Evolutionary conservation across 1,284 basidiomycete genomes (phyloP).

Genomic region (Cutaneotrichosporon cutaneum): DNA sequence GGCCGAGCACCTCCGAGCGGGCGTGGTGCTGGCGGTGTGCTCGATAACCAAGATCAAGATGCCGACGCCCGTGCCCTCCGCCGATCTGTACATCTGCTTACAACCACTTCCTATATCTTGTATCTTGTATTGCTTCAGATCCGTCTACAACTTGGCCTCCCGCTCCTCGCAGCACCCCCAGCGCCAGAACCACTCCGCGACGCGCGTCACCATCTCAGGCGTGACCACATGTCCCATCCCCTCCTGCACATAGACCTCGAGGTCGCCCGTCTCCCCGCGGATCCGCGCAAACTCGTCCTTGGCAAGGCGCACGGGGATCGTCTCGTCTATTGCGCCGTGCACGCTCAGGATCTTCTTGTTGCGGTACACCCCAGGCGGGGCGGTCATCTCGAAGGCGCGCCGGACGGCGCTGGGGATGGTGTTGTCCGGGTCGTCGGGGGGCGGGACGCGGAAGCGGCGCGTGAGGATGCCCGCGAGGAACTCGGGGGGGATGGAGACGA

Average conservation of each 20-base stretch:
- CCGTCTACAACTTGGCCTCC: constrained; percentile 3
- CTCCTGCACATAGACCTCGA: constrained; percentile 47
- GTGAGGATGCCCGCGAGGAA: constrained; percentile 41
- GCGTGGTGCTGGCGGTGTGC: too few relatives aligned
- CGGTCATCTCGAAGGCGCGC: constrained; percentile 47
- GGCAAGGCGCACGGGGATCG: constrained; percentile 38
- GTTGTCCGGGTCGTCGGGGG: constrained; percentile 35
- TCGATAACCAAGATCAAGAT: too few relatives aligned
- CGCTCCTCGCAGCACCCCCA: constrained; percentile 29
- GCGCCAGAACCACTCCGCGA: constrained; percentile 49
- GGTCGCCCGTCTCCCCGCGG: constrained; percentile 11
- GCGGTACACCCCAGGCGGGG: constrained; percentile 57
- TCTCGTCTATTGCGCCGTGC: constrained; percentile 55
- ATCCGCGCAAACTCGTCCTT: constrained; percentile 40
- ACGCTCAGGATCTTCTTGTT: constrained; percentile 71
- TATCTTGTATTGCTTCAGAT: background rate
- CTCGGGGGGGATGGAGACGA: constrained; percentile 12
- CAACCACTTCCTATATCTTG: background rate
- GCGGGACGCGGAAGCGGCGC: constrained; percentile 60
- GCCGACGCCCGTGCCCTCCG: too few relatives aligned
- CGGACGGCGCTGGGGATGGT: background rate
- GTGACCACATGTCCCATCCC: constrained; percentile 50
- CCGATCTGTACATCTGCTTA: background rate
- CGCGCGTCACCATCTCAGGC: constrained; percentile 45
- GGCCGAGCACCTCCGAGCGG: too few relatives aligned